Conservation (phyloP, 2,329 filamentous ascomycete species). For the Stachybotrys chlorohalonatus region DNA sequence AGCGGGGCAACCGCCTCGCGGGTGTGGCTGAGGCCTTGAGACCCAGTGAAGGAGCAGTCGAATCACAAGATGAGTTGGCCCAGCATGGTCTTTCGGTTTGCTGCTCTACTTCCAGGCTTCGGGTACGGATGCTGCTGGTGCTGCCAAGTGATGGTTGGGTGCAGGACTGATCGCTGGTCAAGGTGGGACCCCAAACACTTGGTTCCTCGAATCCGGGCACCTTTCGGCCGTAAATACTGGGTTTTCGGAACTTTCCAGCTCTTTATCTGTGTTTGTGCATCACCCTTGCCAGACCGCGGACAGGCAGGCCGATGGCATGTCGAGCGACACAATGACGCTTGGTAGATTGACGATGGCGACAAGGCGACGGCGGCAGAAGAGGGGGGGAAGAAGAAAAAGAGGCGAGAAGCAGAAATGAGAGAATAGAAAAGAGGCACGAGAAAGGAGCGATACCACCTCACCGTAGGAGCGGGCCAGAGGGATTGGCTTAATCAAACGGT, state of each 20-base stretch:
- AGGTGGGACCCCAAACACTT: neutral
- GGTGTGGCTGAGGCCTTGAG: neutral
- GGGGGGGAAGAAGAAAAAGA: neutral
- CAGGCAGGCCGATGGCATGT: constrained; percentile 7
- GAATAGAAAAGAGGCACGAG: constrained; percentile 9
- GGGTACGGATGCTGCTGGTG: neutral
- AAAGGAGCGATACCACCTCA: neutral
- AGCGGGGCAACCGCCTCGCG: neutral
- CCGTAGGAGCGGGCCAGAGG: neutral
- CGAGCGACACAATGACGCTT: constrained; percentile 4
- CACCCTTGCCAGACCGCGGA: constrained; percentile 6
- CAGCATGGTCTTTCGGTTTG: neutral
- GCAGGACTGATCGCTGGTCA: neutral
- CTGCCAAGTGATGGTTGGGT: no score
- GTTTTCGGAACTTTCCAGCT: neutral
- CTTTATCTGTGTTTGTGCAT: constrained; percentile 1
- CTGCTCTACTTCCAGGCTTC: neutral
- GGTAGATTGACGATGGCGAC: constrained; percentile 3
- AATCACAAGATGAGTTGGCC: constrained; percentile 1
- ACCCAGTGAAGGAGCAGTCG: neutral
- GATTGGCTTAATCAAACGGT: constrained; percentile 10
- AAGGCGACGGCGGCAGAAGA: neutral
- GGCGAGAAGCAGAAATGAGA: constrained; percentile 6
- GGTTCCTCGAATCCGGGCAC: neutral
- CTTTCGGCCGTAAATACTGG: neutral